phyloP scores from a whole-genome alignment of 495 filamentous ascomycete species.

The Polyplosphaeria fusca region DNA sequence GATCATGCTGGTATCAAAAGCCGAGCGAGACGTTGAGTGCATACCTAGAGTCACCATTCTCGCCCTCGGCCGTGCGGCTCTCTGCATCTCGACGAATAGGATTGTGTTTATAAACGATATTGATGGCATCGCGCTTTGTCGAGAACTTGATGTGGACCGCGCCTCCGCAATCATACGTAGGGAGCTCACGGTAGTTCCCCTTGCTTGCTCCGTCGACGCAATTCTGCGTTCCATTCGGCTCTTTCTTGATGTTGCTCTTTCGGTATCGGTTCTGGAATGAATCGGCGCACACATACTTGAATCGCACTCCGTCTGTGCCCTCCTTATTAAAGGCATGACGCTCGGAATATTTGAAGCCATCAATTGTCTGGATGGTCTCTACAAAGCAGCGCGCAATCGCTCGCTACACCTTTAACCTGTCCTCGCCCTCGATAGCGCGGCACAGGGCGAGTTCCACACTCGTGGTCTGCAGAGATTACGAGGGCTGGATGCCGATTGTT shows the following conservation, averaged over 20 bases:
- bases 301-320: constrained; percentile 19
- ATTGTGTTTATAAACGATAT: constrained; percentile 29
- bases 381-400: constrained; percentile 18
- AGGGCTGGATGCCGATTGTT: constrained; percentile 11
- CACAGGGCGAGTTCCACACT: constrained; percentile 23
- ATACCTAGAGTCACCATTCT: constrained; percentile 1
- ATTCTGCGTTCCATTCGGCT: background rate
- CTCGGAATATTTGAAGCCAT: constrained; percentile 27
- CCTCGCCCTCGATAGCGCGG: constrained; percentile 19
- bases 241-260: constrained; percentile 13
- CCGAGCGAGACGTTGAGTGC: too few species aligned
- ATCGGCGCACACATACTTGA: constrained; percentile 29
- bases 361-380: constrained; percentile 18
- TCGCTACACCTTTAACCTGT: constrained; percentile 16
- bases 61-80: background rate
- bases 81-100: constrained; percentile 21
- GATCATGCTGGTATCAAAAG: too few species aligned
- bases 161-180: constrained; percentile 28
- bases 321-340: constrained; percentile 22
- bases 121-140: constrained; percentile 21
- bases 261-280: constrained; percentile 25
- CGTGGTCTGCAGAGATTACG: constrained; percentile 10
- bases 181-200: constrained; percentile 3
- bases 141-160: constrained; percentile 30
- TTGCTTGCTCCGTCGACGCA: background rate